Conservation (phyloP, 768 basidiomycete genomes). For the Macrolepiota dolichaula region DNA sequence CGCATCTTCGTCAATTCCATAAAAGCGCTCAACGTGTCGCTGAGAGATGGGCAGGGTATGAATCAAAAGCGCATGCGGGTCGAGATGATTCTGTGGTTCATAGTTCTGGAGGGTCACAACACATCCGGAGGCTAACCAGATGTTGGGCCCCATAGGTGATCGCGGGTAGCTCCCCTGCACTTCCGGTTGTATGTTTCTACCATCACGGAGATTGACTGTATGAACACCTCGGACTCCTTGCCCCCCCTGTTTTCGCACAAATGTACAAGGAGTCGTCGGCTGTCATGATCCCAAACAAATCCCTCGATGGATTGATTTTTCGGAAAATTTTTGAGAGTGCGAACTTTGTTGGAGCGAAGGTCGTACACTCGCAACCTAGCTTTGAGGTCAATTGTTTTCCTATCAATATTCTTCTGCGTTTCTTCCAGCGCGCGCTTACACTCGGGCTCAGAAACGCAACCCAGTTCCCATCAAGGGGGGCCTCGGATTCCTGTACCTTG, state of each 20-base stretch:
- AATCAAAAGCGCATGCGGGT: constrained; percentile 27
- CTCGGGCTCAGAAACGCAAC: constrained; percentile 25
- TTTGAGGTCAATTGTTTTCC: constrained; percentile 24
- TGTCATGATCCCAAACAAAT: constrained; percentile 29
- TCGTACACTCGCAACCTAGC: constrained; percentile 23
- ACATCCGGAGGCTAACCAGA: constrained; percentile 27
- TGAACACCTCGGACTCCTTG: constrained; percentile 27
- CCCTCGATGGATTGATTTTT: constrained; percentile 26
- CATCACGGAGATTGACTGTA: constrained; percentile 24
- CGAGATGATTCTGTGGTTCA: constrained; percentile 25
- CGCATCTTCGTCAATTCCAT: constrained; percentile 27
- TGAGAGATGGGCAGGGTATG: constrained; percentile 14
- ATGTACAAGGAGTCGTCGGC: constrained; percentile 27
- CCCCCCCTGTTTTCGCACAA: constrained; percentile 22
- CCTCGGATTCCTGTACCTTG: constrained; percentile 25
- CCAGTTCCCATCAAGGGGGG: constrained; percentile 27
- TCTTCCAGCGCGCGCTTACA: constrained; percentile 12
- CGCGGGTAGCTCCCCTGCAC: constrained; percentile 26
- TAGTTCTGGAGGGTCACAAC: constrained; percentile 28
- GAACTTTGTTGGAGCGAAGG: constrained; percentile 20
- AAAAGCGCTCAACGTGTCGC: constrained; percentile 9
- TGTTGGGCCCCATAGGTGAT: constrained; percentile 28
- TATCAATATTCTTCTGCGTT: constrained; percentile 21
- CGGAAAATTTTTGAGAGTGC: constrained; percentile 16
- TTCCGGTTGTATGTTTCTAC: constrained; percentile 16